These are phyloP conservation scores for Corymbia maculata DNA, from an alignment of 345 rosid genomes.

Conservation along the genomic window DNA sequence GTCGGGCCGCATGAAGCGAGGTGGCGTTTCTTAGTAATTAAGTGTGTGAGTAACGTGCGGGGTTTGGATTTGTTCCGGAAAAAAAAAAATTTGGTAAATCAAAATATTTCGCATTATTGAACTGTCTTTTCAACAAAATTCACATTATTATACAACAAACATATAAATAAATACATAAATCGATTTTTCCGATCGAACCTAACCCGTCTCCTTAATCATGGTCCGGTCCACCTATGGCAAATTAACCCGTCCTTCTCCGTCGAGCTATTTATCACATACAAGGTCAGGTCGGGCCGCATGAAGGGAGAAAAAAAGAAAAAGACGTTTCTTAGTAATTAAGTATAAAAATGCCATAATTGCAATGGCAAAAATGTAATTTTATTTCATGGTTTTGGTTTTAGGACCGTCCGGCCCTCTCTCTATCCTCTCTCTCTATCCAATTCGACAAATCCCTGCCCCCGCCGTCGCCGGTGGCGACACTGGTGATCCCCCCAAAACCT, in stretches of 20 bases:
- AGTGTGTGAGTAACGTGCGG: no score
- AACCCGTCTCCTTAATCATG: background rate
- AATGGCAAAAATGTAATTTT: background rate
- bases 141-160: background rate
- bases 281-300: fast-evolving
- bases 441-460: background rate
- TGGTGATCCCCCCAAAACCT: background rate
- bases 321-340: background rate
- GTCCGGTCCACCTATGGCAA: background rate
- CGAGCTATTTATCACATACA: background rate
- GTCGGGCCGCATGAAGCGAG: background rate
- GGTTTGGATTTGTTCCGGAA: no score
- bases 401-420: background rate
- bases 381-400: background rate
- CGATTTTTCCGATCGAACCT: background rate
- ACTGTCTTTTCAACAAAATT: background rate
- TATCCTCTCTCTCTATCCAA: background rate
- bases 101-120: background rate
- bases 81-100: no score
- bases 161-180: background rate
- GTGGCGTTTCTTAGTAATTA: no score
- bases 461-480: background rate
- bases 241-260: background rate
- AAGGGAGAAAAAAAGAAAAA: no score
- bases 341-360: background rate